A percentile compares a stretch with the other conserved stretches of the same genome.
Conservation (phyloP, 805 yeast genomes). For the Hanseniaspora guilliermondii region DNA sequence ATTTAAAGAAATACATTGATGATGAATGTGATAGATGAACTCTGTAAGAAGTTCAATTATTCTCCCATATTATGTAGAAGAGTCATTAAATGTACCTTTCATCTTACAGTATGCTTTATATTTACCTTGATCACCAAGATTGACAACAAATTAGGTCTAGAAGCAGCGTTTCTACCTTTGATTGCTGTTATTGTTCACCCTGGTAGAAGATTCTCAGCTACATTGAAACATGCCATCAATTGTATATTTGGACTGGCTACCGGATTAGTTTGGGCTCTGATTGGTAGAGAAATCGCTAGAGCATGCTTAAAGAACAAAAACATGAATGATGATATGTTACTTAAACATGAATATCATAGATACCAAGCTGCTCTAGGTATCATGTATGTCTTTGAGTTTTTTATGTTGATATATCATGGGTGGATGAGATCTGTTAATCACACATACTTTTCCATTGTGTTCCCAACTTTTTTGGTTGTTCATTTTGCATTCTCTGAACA, state of each 20-base stretch:
- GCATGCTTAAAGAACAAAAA: slow-evolving; percentile 25
- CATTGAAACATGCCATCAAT: slow-evolving; percentile 33
- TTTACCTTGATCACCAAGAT: slow-evolving; percentile 32
- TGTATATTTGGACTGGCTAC: slow-evolving; percentile 32
- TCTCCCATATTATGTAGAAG: slow-evolving; percentile 29
- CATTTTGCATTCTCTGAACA: slow-evolving; percentile 37
- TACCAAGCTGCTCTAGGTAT: slow-evolving; percentile 33
- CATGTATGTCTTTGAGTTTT: slow-evolving; percentile 33
- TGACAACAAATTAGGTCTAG: slow-evolving; percentile 28
- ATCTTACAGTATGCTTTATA: slow-evolving; percentile 33
- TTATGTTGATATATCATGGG: slow-evolving; percentile 39
- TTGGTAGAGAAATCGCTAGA: slow-evolving; percentile 34
- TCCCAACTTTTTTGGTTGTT: slow-evolving; percentile 38
- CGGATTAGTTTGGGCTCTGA: slow-evolving; percentile 33
- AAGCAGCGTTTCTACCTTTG: slow-evolving; percentile 35
- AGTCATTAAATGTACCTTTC: slow-evolving; percentile 30
- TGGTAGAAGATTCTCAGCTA: slow-evolving; percentile 38
- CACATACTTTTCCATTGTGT: slow-evolving; percentile 35
- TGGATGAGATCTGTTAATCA: slow-evolving; percentile 38
- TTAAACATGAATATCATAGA: slow-evolving; percentile 23
- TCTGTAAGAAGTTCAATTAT: slow-evolving; percentile 14
- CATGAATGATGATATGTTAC: slow-evolving; percentile 26
- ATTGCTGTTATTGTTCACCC: slow-evolving; percentile 39
- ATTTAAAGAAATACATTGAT: not conserved
- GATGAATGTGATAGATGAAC: not conserved